A percentile compares a stretch with the other conserved stretches of the same genome.
phyloP scores from a whole-genome alignment of 2,329 filamentous ascomycete species.

The Penicillium sp. region DNA sequence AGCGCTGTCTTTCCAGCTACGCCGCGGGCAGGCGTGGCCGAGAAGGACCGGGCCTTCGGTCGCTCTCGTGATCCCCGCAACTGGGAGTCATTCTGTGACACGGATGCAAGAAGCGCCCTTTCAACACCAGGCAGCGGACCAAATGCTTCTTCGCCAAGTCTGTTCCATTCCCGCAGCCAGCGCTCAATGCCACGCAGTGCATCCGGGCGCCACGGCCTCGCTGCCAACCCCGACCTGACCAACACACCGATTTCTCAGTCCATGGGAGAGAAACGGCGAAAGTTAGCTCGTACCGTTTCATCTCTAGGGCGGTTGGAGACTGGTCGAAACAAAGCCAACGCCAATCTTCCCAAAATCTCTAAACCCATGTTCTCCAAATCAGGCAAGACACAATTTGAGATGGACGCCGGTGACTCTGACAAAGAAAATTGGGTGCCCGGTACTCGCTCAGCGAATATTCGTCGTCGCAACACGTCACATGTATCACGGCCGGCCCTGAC shows the following conservation, averaged over 20 bases:
- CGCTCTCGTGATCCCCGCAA: conserved; percentile 83
- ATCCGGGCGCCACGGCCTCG: conserved; percentile 57
- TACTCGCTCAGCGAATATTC: conserved; percentile 44
- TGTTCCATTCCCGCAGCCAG: conserved; percentile 71
- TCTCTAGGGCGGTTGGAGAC: conserved; percentile 64
- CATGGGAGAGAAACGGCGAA: conserved; percentile 59
- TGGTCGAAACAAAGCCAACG: conserved; percentile 39
- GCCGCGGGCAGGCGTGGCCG: conserved; percentile 57
- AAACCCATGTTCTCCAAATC: conserved; percentile 30
- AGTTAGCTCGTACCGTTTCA: conserved; percentile 61
- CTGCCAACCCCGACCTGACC: conserved; percentile 45
- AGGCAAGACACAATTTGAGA: conserved; percentile 41
- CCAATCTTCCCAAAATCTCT: conserved; percentile 27
- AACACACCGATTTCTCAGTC: conserved; percentile 52
- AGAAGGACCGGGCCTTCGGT: conserved; percentile 58
- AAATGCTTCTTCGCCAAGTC: conserved; percentile 66
- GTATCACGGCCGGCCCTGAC: conserved; percentile 46
- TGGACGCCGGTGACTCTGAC: conserved; percentile 73
- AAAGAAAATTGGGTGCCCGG: conserved; percentile 84
- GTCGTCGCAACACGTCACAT: conserved; percentile 34
- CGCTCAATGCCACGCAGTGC: conserved; percentile 49
- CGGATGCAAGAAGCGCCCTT: conserved; percentile 74
- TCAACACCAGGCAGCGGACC: conserved; percentile 72
- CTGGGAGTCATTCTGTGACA: conserved; percentile 90
- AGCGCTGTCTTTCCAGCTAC: conserved; percentile 65